phyloP scores from a whole-genome alignment of 1,284 basidiomycete species.

The Moesziomyces sp. region DNA sequence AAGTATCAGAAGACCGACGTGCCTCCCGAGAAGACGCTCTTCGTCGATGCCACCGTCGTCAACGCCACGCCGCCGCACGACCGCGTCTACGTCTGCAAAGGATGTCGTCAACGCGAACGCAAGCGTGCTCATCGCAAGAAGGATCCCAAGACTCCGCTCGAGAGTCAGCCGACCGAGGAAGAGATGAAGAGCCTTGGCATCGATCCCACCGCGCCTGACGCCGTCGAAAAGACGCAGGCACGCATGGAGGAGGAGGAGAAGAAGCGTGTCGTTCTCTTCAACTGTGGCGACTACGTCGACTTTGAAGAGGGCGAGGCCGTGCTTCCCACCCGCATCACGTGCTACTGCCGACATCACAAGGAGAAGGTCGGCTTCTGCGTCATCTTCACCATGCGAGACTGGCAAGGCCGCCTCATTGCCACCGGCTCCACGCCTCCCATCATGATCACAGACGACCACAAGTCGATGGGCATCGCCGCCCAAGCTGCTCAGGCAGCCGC shows the following conservation, averaged over 20 bases:
- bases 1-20: slow-evolving; percentile 73
- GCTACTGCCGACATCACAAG: slow-evolving; percentile 98
- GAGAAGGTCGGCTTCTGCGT: slow-evolving; percentile 96
- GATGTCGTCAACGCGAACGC: slow-evolving; percentile 75
- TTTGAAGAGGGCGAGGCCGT: slow-evolving; percentile 87
- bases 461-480: slow-evolving; percentile 73
- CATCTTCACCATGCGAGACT: slow-evolving; percentile 86
- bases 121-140: slow-evolving; percentile 64
- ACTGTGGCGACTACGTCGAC: slow-evolving; percentile 90
- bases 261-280: slow-evolving; percentile 74
- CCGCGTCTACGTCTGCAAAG: slow-evolving; percentile 76
- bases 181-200: slow-evolving; percentile 62
- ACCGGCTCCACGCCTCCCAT: slow-evolving; percentile 87
- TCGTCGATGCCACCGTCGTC: slow-evolving; percentile 64
- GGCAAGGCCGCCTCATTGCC: slow-evolving; percentile 82
- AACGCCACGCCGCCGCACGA: slow-evolving; percentile 79
- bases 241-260: slow-evolving; percentile 64
- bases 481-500: slow-evolving; percentile 32
- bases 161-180: slow-evolving; percentile 51
- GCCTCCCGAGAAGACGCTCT: slow-evolving; percentile 64
- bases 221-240: slow-evolving; percentile 45
- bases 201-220: slow-evolving; percentile 54
- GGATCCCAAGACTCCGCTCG: slow-evolving; percentile 42
- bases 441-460: slow-evolving; percentile 94
- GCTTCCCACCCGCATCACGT: slow-evolving; percentile 93